These are phyloP conservation scores for Podaxis pistillaris DNA, from an alignment of 768 basidiomycete species.

Conservation along the genomic window DNA sequence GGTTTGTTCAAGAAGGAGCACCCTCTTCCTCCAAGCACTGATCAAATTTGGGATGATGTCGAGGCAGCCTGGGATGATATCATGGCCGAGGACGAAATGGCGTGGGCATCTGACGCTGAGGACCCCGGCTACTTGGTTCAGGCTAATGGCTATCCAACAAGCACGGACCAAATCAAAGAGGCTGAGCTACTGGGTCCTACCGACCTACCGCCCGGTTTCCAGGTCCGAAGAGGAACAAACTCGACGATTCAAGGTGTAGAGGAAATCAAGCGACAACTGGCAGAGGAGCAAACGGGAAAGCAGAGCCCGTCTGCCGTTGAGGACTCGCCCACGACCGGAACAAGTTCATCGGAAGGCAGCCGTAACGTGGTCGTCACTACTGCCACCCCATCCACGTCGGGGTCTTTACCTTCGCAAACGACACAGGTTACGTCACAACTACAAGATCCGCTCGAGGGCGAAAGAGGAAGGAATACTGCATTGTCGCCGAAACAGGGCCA, in stretches of 20 bases:
- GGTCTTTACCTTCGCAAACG: conserved; percentile 7
- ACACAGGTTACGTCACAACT: neutral
- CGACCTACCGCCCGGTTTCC: conserved; percentile 12
- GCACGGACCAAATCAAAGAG: neutral
- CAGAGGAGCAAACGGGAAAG: neutral
- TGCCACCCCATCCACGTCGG: conserved; percentile 28
- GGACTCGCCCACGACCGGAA: conserved; percentile 7
- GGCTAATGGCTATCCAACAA: conserved; percentile 3
- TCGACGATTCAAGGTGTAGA: conserved; percentile 19
- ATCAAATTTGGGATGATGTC: conserved; percentile 50
- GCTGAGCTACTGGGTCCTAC: conserved; percentile 1
- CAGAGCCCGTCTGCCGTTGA: conserved; percentile 24
- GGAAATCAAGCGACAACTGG: conserved; percentile 3
- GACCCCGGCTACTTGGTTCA: conserved; percentile 19
- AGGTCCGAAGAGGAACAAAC: conserved; percentile 16
- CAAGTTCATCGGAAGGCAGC: conserved; percentile 42
- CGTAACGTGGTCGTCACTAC: conserved; percentile 36
- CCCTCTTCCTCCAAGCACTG: conserved; percentile 27
- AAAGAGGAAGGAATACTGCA: conserved; percentile 52
- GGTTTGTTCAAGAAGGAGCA: conserved; percentile 35
- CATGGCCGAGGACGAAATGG: conserved; percentile 38
- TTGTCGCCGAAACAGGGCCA: conserved; percentile 57
- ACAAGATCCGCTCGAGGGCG: conserved; percentile 21
- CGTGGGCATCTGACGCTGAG: conserved; percentile 51
- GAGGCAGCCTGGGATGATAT: conserved; percentile 54